Percentiles rank a stretch among this genome's conserved stretches.
Evolutionary conservation across 2,329 filamentous ascomycete genomes (phyloP).

Genomic region (Aspergillus quadrilineatus): DNA sequence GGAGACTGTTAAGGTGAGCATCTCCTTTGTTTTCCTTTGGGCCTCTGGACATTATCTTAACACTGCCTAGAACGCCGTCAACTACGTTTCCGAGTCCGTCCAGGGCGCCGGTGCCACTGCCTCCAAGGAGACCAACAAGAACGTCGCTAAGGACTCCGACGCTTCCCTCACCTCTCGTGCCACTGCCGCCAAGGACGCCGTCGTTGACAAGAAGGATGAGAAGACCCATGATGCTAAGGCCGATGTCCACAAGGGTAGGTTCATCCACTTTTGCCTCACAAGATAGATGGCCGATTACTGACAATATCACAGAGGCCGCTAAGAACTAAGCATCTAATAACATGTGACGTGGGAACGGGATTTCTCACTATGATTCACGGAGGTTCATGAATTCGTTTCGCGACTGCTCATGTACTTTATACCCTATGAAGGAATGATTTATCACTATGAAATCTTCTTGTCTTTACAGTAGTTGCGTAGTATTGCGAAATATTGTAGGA

Average conservation of each 20-base stretch:
- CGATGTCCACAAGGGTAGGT: background rate
- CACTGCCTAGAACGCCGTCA: conserved; percentile 54
- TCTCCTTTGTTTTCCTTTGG: background rate
- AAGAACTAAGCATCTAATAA: background rate
- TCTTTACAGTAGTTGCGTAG: too few species aligned
- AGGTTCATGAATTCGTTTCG: background rate
- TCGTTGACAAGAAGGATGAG: conserved; percentile 55
- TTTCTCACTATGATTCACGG: background rate
- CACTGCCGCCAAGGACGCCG: conserved; percentile 53
- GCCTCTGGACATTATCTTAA: background rate
- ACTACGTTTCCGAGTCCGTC: conserved; percentile 67
- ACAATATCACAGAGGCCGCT: background rate
- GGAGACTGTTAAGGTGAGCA: conserved; percentile 1
- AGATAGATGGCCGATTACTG: background rate
- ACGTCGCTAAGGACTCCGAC: conserved; percentile 63
- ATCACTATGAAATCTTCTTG: too few species aligned
- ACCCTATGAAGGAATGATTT: background rate
- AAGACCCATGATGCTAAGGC: conserved; percentile 46
- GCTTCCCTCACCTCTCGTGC: conserved; percentile 54
- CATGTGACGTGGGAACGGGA: background rate
- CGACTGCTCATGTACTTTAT: background rate
- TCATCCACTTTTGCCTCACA: too few species aligned
- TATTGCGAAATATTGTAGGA: too few species aligned
- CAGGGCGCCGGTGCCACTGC: conserved; percentile 57
- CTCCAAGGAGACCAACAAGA: conserved; percentile 70